Base-by-base conservation (phyloP, 2,329 filamentous ascomycete species). In the Blumeriella jaapii region DNA sequence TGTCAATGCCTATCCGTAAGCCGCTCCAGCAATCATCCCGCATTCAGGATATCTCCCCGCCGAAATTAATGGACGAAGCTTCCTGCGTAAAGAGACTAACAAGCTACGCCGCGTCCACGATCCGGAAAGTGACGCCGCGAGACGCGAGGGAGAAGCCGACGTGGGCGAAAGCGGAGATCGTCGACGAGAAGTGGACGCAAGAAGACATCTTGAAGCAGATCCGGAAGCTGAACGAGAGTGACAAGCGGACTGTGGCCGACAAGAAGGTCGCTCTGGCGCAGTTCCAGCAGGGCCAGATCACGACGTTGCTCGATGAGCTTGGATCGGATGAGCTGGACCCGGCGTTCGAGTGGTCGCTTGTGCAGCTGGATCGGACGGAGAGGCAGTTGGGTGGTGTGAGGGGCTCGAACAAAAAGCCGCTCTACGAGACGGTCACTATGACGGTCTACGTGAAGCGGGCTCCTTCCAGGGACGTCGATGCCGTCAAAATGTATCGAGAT, bases 301-400 rank as follows among this genome's bases (percentile, higher is more conserved):
- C 46, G 12, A 41, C 32, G 6, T 30, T 55, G 3, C 23, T 56
- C 24, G 54, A 55, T 25, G 38, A 42, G 3, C 41, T 53, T 18
- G 47, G 33, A 15, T 43, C 24, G 2, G 40, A 34, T 16, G 49
- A 56, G 25, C 5, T 3, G 2, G 47, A 55, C 24, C 29, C 19
- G 2, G 33, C 44, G 26, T 56, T 53, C 39, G 39, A 46, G 25
- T 57, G 49, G 50, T 46, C 48, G 2, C 40, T 56, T 16, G 46
- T 41, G 5, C 53, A 56, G 32, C 33, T 55, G 11, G 47, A 50
- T 10, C 24, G 39, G 18, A 45, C 31, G 22, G 24, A 32, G 6
- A 18, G 39, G 19, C 38, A 20, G 2, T 9, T 29, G 25, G 24
- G 32, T 15, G 14, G 31, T 17, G 32, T 34, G 12, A 40, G 16